Evolutionary conservation across 2,329 filamentous ascomycete genomes (phyloP).

Genomic region (Rutstroemia sp.): DNA sequence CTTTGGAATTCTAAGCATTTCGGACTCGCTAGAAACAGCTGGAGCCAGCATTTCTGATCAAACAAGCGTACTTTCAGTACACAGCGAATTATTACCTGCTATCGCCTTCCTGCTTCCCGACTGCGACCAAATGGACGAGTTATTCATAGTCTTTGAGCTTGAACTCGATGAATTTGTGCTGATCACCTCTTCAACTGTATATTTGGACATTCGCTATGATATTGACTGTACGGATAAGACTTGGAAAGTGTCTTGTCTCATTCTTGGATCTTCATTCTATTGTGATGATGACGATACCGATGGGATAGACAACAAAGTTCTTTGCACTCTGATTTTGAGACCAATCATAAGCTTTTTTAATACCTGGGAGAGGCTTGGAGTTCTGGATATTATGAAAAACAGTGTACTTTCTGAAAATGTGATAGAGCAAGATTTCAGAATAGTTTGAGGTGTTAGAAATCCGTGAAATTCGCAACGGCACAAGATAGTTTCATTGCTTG

Average conservation of each 20-base stretch:
- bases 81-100: not conserved
- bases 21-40: not conserved
- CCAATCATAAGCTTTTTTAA: not conserved
- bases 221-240: not conserved
- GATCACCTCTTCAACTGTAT: not conserved
- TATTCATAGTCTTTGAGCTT: not conserved
- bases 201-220: not conserved
- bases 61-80: not conserved
- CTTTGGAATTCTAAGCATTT: not conserved
- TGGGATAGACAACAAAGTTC: not conserved
- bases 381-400: not conserved
- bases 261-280: not conserved
- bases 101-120: not conserved
- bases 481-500: too few species aligned
- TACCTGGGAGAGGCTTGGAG: not conserved
- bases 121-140: too few species aligned
- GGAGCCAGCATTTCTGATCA: not conserved
- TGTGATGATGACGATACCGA: not conserved
- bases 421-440: not conserved
- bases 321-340: not conserved
- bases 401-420: not conserved
- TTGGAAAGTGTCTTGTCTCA: not conserved
- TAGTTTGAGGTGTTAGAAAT: not conserved
- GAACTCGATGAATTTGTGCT: not conserved
- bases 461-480: too few species aligned